These are phyloP conservation scores for Penicillium hesseltinei DNA, from an alignment of 2,329 filamentous ascomycete genomes.

Conservation along the genomic window DNA sequence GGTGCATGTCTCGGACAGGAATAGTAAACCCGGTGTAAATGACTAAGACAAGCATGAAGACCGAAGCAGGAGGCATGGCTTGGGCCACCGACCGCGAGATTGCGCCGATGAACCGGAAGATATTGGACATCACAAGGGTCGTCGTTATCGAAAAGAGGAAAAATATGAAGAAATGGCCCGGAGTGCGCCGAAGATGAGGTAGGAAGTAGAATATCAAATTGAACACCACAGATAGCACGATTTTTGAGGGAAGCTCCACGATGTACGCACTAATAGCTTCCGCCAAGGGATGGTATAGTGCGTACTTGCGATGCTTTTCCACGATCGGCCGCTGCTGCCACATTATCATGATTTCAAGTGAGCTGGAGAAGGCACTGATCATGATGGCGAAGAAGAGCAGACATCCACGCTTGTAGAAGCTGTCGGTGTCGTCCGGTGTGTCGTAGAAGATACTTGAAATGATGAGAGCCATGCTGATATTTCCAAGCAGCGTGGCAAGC, in stretches of 20 bases:
- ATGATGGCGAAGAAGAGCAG: conserved; percentile 82
- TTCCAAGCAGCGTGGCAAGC: conserved; percentile 62
- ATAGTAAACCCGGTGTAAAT: conserved; percentile 53
- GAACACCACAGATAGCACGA: conserved; percentile 69
- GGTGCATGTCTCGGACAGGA: conserved; percentile 63
- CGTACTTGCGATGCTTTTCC: conserved; percentile 83
- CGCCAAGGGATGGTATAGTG: conserved; percentile 85
- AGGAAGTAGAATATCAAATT: conserved; percentile 84
- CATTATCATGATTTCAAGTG: conserved; percentile 76
- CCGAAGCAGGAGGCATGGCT: conserved; percentile 55
- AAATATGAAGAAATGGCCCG: conserved; percentile 82
- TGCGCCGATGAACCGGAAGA: conserved; percentile 77
- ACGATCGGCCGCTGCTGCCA: conserved; percentile 89
- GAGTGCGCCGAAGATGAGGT: conserved; percentile 71
- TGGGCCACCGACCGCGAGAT: conserved; percentile 65
- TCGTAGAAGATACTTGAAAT: conserved; percentile 78
- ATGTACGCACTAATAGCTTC: conserved; percentile 84
- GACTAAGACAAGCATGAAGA: conserved; percentile 45
- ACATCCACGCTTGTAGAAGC: conserved; percentile 74
- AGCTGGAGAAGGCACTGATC: conserved; percentile 76
- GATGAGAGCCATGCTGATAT: conserved; percentile 71
- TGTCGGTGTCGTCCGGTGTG: conserved; percentile 60
- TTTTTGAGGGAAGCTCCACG: conserved; percentile 78
- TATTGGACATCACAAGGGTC: conserved; percentile 77
- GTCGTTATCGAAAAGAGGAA: conserved; percentile 71